phyloP scores from a whole-genome alignment of 1,284 basidiomycete genomes.

The Tilletiopsis washingtonensis region DNA sequence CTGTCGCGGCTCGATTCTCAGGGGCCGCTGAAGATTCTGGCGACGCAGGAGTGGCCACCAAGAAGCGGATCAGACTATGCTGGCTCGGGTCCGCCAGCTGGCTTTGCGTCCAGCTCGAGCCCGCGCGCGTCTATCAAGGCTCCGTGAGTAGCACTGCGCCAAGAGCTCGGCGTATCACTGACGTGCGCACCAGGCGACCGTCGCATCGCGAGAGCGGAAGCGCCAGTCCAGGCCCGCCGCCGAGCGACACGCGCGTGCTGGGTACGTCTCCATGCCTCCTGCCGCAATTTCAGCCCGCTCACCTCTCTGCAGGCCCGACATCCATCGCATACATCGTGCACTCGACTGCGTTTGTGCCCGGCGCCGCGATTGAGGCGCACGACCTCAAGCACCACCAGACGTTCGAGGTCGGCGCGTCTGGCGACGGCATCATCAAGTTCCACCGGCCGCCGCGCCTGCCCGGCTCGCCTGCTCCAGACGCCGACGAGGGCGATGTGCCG shows the following conservation, averaged over 20 bases:
- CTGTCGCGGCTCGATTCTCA: neutral
- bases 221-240: neutral
- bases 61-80: too few species aligned
- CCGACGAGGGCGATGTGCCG: slow-evolving; percentile 4
- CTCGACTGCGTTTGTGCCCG: slow-evolving; percentile 72
- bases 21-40: neutral
- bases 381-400: slow-evolving; percentile 56
- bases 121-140: neutral
- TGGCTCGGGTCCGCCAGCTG: too few species aligned
- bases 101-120: too few species aligned
- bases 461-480: slow-evolving; percentile 3
- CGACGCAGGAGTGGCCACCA: slow-evolving; percentile 13
- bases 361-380: slow-evolving; percentile 73
- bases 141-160: neutral
- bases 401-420: slow-evolving; percentile 56
- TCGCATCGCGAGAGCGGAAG: neutral
- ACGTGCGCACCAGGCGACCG: neutral
- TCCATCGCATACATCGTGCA: slow-evolving; percentile 78
- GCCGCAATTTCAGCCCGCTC: too few species aligned
- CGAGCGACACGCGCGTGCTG: slow-evolving; percentile 46
- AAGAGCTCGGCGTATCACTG: neutral
- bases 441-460: slow-evolving; percentile 53
- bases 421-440: slow-evolving; percentile 81
- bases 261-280: too few species aligned
- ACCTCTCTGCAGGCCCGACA: too few species aligned